Conservation (phyloP, 257 asterid genomes). For the Fraxinus americana region DNA sequence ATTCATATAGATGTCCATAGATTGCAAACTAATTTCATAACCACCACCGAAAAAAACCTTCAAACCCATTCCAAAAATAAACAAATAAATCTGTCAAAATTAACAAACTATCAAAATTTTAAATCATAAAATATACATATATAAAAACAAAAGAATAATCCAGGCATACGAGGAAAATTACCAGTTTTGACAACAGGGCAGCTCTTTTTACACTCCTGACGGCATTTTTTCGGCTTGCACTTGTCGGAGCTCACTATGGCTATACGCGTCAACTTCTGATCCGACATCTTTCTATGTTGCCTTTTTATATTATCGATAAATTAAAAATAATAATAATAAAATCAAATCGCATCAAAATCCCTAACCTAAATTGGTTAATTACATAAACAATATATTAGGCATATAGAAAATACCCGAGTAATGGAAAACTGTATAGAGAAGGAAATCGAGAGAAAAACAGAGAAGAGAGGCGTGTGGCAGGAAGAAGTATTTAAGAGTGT, state of each 20-base stretch:
- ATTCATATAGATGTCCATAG: neutral
- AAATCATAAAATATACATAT: neutral
- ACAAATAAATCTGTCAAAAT: neutral
- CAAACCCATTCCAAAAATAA: neutral
- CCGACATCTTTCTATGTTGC: conserved; percentile 65
- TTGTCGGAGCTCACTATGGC: conserved; percentile 92
- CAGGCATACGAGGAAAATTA: conserved; percentile 1
- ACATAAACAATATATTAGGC: neutral
- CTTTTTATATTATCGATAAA: conserved; percentile 10
- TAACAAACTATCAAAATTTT: neutral
- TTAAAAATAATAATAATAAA: conserved; percentile 3
- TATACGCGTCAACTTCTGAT: conserved; percentile 90
- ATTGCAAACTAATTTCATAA: neutral
- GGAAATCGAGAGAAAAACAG: too few species aligned
- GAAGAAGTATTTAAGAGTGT: too few species aligned
- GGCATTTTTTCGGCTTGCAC: conserved; percentile 96
- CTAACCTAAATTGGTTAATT: conserved; percentile 1
- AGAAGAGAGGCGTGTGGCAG: too few species aligned
- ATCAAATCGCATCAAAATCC: conserved; percentile 7
- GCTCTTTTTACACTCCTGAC: conserved; percentile 91
- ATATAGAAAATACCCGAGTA: conserved; percentile 24
- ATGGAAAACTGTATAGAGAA: too few species aligned
- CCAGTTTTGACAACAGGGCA: conserved; percentile 98
- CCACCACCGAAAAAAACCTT: neutral
- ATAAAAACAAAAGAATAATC: neutral